Conservation (phyloP, 306 rosid species). For the Glycine tomentella region DNA sequence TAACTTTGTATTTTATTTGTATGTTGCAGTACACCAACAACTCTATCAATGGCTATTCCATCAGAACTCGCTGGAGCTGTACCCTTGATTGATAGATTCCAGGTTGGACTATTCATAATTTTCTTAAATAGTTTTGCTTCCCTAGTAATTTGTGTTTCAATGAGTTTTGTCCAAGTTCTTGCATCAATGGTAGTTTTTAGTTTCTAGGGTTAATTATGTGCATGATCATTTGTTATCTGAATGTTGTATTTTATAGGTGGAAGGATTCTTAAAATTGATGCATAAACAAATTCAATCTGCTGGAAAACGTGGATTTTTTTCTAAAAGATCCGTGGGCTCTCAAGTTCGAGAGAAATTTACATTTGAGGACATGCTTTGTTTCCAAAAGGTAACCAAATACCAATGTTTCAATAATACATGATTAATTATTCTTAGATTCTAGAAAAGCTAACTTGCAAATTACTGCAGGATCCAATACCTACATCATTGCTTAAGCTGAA, state of each 20-base stretch:
- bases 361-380: constrained; percentile 94
- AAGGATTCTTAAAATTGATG: constrained; percentile 88
- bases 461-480: constrained; percentile 84
- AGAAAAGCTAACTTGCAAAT: constrained; percentile 33
- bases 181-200: constrained; percentile 24
- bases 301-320: constrained; percentile 94
- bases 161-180: constrained; percentile 26
- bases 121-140: constrained; percentile 15
- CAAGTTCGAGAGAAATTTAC: constrained; percentile 79
- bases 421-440: background rate
- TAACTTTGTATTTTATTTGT: constrained; percentile 11
- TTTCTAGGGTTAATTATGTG: constrained; percentile 16
- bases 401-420: background rate
- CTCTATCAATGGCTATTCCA: constrained; percentile 78
- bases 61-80: constrained; percentile 88
- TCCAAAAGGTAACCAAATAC: constrained; percentile 75
- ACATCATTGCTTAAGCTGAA: constrained; percentile 83
- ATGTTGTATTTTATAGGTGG: constrained; percentile 66
- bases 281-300: constrained; percentile 96
- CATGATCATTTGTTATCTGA: constrained; percentile 21
- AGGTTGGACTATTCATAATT: constrained; percentile 52
- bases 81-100: constrained; percentile 87
- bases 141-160: background rate
- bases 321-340: constrained; percentile 80
- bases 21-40: constrained; percentile 71